These are phyloP conservation scores for Aurantiochytrium sp. DNA, from an alignment of 108 stramenopile genomes.

Conservation along the genomic window DNA sequence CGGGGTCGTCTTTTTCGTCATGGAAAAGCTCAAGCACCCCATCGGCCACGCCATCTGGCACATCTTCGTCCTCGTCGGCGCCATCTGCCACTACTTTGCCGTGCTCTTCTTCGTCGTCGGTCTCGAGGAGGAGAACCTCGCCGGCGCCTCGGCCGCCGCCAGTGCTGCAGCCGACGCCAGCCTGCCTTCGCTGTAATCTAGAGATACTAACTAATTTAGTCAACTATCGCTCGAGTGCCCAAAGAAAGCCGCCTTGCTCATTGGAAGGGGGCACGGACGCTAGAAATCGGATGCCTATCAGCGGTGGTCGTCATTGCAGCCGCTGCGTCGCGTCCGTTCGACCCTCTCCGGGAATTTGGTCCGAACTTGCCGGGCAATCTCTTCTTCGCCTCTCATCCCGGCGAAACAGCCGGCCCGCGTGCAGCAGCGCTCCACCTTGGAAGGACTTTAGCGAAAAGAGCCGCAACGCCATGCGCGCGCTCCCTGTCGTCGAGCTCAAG, in stretches of 20 bases:
- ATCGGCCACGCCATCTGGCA: constrained; percentile 57
- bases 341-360: too few relatives aligned
- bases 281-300: too few relatives aligned
- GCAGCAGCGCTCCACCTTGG: neutral
- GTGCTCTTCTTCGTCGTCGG: constrained; percentile 52
- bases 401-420: neutral
- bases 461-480: neutral
- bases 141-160: neutral
- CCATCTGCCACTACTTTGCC: constrained; percentile 53
- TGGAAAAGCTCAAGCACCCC: constrained; percentile 48
- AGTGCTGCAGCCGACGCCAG: neutral
- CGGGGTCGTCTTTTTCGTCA: constrained; percentile 53
- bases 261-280: too few relatives aligned
- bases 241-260: too few relatives aligned
- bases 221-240: too few relatives aligned
- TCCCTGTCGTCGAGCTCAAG: neutral
- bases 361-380: too few relatives aligned
- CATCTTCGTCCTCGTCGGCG: constrained; percentile 53
- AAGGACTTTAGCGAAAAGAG: neutral
- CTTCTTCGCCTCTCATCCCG: too few relatives aligned
- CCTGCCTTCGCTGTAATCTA: neutral
- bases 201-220: neutral
- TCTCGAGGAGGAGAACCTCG: neutral
- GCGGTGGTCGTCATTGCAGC: too few relatives aligned
- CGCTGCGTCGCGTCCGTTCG: too few relatives aligned